Evolutionary conservation across 148 eudicot species (phyloP), one percentile per base, ranked within the genome.

Genomic region (Cornus kousa): DNA sequence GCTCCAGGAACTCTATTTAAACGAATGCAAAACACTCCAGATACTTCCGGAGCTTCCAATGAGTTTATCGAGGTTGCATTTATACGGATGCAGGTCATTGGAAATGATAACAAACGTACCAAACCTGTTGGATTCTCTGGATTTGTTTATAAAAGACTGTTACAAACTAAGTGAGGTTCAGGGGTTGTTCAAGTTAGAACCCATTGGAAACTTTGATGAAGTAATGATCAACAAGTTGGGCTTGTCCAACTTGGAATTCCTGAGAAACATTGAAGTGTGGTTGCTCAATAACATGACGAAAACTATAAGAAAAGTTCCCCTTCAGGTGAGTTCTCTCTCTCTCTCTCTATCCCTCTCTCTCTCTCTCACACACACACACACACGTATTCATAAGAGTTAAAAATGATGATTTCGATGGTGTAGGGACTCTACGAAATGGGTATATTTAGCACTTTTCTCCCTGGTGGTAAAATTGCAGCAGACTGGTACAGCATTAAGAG

Each of bases 341-440:
- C 37, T 35, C 55, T 23, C 74, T 20, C 55, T 71, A 28, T 9
- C 32, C 2, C 55, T 71, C 74, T 71, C 31, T 71, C 50, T 19
- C 33, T 48, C 35, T 72, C 59, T 46, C 33, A 2, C 33, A 4
- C 35, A 5, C 7, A 1, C 37, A 35, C 37, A 35, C 37, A 35
- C 37, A 0, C 37, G 5, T 35, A 35, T 35, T 4, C 4, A 2
- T 43, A 1, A 43, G 48, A 43, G 48, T 43, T 43, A 43, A 28
- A 37, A 28, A 0, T 20, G 43, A 11, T 75, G 24, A 22, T 35
- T 39, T 19, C 16, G 33, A 64, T 75, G 78, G 10, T 20, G 7
- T 40, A 76, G 79, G 79, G 72, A 31, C 66, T 77, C 10, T 68
- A 77, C 5, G 79, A 77, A 77, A 68, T 50, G 5, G 79, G 73